These are phyloP conservation scores for Oryza glaberrima DNA, from an alignment of 176 grass and related monocot species.

Conservation along the genomic window DNA sequence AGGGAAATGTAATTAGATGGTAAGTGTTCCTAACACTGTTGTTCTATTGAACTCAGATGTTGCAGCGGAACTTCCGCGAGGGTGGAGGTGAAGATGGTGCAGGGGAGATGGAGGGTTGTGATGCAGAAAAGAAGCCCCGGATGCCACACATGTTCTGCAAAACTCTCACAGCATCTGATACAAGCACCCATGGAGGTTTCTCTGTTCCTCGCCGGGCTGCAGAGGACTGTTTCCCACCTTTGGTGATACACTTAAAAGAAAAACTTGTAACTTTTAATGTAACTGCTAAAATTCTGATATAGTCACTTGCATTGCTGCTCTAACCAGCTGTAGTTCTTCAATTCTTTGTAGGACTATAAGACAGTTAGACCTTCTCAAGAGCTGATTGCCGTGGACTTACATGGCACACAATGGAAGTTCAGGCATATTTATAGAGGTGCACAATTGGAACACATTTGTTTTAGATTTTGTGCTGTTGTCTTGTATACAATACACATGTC, in stretches of 20 bases:
- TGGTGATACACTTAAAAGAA: slow-evolving; percentile 53
- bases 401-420: slow-evolving; percentile 80
- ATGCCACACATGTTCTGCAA: slow-evolving; percentile 98
- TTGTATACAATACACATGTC: neutral
- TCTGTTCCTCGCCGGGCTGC: slow-evolving; percentile 96
- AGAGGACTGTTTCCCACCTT: slow-evolving; percentile 85
- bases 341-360: slow-evolving; percentile 70
- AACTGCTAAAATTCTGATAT: neutral
- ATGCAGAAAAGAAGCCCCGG: slow-evolving; percentile 47
- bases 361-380: slow-evolving; percentile 92
- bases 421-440: slow-evolving; percentile 97
- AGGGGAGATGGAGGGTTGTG: slow-evolving; percentile 46
- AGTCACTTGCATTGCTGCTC: neutral
- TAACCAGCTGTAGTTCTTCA: slow-evolving; percentile 23
- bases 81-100: slow-evolving; percentile 40
- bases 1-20: neutral
- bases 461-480: neutral
- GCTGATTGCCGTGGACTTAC: slow-evolving; percentile 81
- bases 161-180: slow-evolving; percentile 94
- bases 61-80: slow-evolving; percentile 38
- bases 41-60: slow-evolving; percentile 48
- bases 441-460: neutral
- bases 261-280: neutral
- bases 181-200: slow-evolving; percentile 95
- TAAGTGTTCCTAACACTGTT: neutral